phyloP scores from a whole-genome alignment of 148 eudicot genomes.

The Linanthus parryae region DNA sequence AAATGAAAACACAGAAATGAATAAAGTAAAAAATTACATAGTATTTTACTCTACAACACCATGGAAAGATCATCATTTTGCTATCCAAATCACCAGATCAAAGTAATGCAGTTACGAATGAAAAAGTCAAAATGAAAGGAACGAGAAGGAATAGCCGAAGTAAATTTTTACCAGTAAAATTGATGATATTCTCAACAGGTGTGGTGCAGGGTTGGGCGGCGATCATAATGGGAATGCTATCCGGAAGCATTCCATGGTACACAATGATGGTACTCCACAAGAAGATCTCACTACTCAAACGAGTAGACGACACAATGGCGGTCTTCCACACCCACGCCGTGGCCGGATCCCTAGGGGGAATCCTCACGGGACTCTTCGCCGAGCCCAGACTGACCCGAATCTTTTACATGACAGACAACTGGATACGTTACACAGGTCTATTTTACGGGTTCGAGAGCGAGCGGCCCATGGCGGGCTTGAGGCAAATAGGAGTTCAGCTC shows the following conservation, averaged over 20 bases:
- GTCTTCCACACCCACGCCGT: conserved; percentile 45
- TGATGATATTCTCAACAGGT: too few relatives aligned
- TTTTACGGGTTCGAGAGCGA: conserved; percentile 25
- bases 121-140: too few relatives aligned
- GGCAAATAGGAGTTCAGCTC: conserved; percentile 27
- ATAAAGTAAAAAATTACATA: too few relatives aligned
- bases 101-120: too few relatives aligned
- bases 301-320: conserved; percentile 42
- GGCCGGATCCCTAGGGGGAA: conserved; percentile 32
- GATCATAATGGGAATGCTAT: conserved; percentile 33
- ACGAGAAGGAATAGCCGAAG: too few relatives aligned
- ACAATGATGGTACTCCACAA: conserved; percentile 46
- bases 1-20: too few relatives aligned
- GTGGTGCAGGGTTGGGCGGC: conserved; percentile 51
- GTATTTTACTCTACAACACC: too few relatives aligned
- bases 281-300: conserved; percentile 22
- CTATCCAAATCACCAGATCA: too few relatives aligned
- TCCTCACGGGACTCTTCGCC: conserved; percentile 31
- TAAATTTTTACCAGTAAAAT: too few relatives aligned
- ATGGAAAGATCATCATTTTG: too few relatives aligned
- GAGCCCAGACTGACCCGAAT: conserved; percentile 27
- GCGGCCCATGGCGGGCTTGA: conserved; percentile 14
- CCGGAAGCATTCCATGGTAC: conserved; percentile 41
- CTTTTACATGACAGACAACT: conserved; percentile 15
- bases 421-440: conserved; percentile 25